A percentile compares a stretch with the other conserved stretches of the same genome.
These are phyloP conservation scores for Allantophomopsis lycopodina DNA, from an alignment of 2,329 filamentous ascomycete species.

Conservation along the genomic window DNA sequence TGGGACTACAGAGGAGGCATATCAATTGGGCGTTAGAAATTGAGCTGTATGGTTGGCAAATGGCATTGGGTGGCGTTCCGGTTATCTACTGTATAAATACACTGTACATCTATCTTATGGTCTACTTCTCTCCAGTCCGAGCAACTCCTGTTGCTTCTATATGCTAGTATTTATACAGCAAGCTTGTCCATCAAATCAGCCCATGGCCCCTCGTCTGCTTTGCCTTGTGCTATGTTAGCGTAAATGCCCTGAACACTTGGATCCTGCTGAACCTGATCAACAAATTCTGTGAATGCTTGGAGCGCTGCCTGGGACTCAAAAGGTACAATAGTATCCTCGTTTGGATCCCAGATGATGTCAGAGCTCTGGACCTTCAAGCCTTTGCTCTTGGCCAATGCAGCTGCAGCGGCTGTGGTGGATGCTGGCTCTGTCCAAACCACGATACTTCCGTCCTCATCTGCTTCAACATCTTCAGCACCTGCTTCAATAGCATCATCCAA, in stretches of 20 bases:
- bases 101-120: conserved; percentile 5
- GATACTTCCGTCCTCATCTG: conserved; percentile 54
- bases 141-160: conserved; percentile 18
- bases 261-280: conserved; percentile 48
- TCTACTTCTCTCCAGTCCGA: not conserved
- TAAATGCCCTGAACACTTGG: conserved; percentile 69
- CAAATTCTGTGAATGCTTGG: conserved; percentile 42
- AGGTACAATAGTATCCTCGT: conserved; percentile 60
- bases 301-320: conserved; percentile 43
- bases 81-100: conserved; percentile 1
- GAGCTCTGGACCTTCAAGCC: conserved; percentile 56
- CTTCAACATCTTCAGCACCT: conserved; percentile 61
- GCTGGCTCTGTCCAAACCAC: conserved; percentile 58
- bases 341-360: conserved; percentile 77
- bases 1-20: not conserved
- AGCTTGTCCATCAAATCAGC: conserved; percentile 35
- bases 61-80: not conserved
- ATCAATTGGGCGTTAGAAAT: conserved; percentile 2
- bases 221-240: conserved; percentile 47
- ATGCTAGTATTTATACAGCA: conserved; percentile 21
- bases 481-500: conserved; percentile 75
- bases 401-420: conserved; percentile 47
- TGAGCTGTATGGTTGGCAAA: conserved; percentile 9
- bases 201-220: conserved; percentile 38
- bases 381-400: conserved; percentile 47